Evolutionary conservation across 2,329 filamentous ascomycete genomes (phyloP).

Genomic region (Seiridium unicorne): DNA sequence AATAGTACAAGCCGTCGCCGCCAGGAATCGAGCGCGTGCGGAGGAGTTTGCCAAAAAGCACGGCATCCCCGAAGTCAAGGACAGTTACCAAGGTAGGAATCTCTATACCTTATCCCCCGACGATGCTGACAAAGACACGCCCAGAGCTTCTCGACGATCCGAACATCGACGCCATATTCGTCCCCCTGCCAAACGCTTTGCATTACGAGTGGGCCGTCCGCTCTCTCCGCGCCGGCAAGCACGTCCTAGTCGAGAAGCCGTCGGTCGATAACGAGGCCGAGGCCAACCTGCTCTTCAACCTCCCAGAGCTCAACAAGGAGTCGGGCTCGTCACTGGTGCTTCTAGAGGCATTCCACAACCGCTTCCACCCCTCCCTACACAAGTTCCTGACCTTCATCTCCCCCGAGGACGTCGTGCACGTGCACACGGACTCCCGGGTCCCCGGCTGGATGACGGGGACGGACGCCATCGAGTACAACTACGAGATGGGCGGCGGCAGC

Average conservation of each 20-base stretch:
- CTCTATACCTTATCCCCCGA: too few species aligned
- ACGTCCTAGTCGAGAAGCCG: constrained; percentile 48
- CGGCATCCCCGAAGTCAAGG: constrained; percentile 35
- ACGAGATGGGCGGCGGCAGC: constrained; percentile 9
- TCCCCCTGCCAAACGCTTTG: constrained; percentile 32
- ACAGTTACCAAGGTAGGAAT: constrained; percentile 2
- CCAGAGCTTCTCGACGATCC: constrained; percentile 25
- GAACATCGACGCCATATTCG: constrained; percentile 39
- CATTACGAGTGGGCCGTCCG: constrained; percentile 36
- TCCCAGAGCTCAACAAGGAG: constrained; percentile 23
- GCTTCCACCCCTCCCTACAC: constrained; percentile 36
- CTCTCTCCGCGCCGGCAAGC: constrained; percentile 39
- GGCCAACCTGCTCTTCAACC: constrained; percentile 31
- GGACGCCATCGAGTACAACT: constrained; percentile 31
- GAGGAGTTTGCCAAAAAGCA: constrained; percentile 49
- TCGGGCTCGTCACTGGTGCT: constrained; percentile 30
- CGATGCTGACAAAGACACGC: constrained; percentile 31
- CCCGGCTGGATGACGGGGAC: constrained; percentile 16
- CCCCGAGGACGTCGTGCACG: constrained; percentile 19
- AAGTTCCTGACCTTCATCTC: constrained; percentile 28
- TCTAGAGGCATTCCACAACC: constrained; percentile 41
- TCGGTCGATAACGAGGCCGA: constrained; percentile 34
- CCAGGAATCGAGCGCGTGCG: constrained; percentile 45
- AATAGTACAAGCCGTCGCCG: constrained; percentile 50
- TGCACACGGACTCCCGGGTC: constrained; percentile 19